Base-by-base conservation (phyloP, 305 asterid genomes). In the Fraxinus ornus region DNA sequence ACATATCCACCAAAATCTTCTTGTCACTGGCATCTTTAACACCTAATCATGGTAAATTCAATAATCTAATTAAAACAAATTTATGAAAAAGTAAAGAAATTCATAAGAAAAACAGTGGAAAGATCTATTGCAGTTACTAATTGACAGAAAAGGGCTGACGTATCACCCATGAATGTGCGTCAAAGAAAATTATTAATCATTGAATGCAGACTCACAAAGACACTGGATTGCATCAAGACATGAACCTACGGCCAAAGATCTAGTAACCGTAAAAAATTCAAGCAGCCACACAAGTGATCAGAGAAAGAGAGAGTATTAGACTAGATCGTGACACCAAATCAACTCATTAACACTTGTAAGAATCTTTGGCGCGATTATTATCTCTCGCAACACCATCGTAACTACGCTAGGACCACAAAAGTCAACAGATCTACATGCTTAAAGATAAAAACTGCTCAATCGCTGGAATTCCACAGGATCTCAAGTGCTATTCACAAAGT, bases 1-100 rank as follows among this genome's bases (percentile, higher is more conserved):
- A 87, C 99, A 95, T 95, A 87, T 95, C 99, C 81, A 95, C 98
- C 87, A 95, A 84, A 86, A 95, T 95, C 89, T 94, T 94, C 89
- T 95, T 95, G 84, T 95, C 99, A 81, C 98, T 94, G 26, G 99
- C 99, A 87, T 95, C 99, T 84, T 95, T 95, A 81, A 90, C 98
- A 47, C 97, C 98, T 95, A 77, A 39, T 64, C 81, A 82, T 32
- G 35, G 3, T 7, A 60, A 64, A 26, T 64, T 41, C 72, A 64
- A 64, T 10, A 64, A 83, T 62, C 79, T 47, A 77, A 87, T 52
- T 5, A 19, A 81, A 83, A 6, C 24, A 26, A 75, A 75, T 52
- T 19, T 17, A 64, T 68, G 81, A 70, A 52, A 28, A 22, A 8
- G 5, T 2, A 6, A 66, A 26, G 74, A 22, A 9, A 64, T 26